These are phyloP conservation scores for Gossypium lobatum DNA, from an alignment of 441 rosid species.

Conservation along the genomic window DNA sequence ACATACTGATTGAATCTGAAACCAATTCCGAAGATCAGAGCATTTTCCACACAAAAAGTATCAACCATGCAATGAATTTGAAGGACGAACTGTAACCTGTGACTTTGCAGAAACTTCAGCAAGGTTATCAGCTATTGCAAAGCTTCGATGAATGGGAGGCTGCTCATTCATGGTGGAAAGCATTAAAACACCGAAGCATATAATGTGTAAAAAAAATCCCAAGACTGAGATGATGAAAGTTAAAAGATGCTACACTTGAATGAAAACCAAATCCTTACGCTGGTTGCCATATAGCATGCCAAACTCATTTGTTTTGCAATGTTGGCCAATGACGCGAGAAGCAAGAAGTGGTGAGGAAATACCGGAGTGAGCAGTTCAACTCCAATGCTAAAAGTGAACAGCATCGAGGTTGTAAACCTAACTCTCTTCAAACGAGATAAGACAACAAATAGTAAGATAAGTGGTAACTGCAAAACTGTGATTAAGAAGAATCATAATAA, in stretches of 20 bases:
- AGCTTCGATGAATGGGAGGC: conserved; percentile 89
- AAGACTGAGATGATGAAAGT: neutral
- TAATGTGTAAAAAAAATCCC: neutral
- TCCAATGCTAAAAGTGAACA: conserved; percentile 87
- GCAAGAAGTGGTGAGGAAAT: conserved; percentile 74
- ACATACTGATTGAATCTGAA: conserved; percentile 72
- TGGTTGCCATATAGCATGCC: conserved; percentile 76
- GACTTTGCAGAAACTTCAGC: conserved; percentile 96
- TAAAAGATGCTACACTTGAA: neutral
- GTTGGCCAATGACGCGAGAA: conserved; percentile 81
- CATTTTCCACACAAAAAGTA: neutral
- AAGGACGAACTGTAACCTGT: conserved; percentile 38
- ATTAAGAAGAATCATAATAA: neutral
- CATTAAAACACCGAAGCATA: conserved; percentile 6
- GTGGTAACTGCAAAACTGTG: conserved; percentile 8
- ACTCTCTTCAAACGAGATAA: conserved; percentile 53
- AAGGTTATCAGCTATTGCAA: conserved; percentile 86
- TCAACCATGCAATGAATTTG: neutral
- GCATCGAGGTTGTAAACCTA: conserved; percentile 76
- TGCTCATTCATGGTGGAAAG: conserved; percentile 17
- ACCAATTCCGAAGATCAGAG: conserved; percentile 24
- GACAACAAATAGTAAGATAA: neutral
- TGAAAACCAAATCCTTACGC: conserved; percentile 49
- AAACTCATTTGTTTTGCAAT: conserved; percentile 85
- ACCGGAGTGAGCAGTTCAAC: conserved; percentile 81